Conservation (phyloP, 208 protist genomes). For the Trypanosoma rangeli region DNA sequence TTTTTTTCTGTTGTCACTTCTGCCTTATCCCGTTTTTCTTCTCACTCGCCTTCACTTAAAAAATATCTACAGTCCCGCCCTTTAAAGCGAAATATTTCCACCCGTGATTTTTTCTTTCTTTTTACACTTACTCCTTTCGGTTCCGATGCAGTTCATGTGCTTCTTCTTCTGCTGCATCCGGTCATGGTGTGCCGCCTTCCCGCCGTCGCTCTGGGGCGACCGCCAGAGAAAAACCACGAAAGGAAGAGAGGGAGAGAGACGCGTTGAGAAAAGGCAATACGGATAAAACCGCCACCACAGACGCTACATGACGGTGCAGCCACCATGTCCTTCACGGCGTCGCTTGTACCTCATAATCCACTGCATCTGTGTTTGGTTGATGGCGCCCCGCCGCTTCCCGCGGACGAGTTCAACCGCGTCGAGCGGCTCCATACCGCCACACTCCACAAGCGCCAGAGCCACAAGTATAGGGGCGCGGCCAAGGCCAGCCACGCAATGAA, state of each 20-base stretch:
- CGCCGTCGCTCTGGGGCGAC: no score
- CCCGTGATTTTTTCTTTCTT: slow-evolving; percentile 4
- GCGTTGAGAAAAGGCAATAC: background rate
- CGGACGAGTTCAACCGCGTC: slow-evolving; percentile 87
- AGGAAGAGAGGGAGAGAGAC: background rate
- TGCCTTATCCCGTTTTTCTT: background rate
- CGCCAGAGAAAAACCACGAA: no score
- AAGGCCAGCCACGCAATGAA: slow-evolving; percentile 93
- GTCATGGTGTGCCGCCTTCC: background rate
- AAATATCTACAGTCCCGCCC: no score
- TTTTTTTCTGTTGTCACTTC: slow-evolving; percentile 16
- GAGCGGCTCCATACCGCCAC: slow-evolving; percentile 63
- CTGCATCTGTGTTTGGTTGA: slow-evolving; percentile 92
- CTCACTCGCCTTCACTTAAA: background rate
- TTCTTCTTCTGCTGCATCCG: no score
- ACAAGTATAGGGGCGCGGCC: slow-evolving; percentile 91
- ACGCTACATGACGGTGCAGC: slow-evolving; percentile 68
- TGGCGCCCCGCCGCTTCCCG: slow-evolving; percentile 77
- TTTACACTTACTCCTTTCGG: no score
- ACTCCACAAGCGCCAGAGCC: slow-evolving; percentile 91
- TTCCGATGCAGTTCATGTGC: no score
- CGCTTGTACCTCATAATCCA: slow-evolving; percentile 90
- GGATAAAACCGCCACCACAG: background rate
- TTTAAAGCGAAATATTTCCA: no score
- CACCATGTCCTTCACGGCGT: slow-evolving; percentile 34